Evolutionary conservation across 2,329 filamentous ascomycete genomes (phyloP), one percentile per base, ranked within the genome.

Genomic region (Pseudogymnoascus sp.): DNA sequence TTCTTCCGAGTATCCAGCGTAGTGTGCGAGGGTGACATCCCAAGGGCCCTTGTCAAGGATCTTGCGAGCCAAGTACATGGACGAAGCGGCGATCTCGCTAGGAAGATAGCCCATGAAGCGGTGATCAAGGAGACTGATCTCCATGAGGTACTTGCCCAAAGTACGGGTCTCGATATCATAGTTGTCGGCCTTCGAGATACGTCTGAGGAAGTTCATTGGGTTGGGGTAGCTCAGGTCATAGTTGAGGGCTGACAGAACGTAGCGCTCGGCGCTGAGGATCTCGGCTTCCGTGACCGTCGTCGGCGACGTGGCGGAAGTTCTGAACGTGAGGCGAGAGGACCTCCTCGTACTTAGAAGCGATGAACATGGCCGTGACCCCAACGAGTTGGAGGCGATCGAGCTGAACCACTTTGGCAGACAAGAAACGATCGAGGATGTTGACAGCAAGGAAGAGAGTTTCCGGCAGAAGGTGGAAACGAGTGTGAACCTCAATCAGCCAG

Each of bases 171-270:
- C 91, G 71, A 97, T 96, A 77, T 99, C 93, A 78, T 99, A 99
- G 81, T 96, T 95, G 79, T 99, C 96, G 72, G 95, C 96, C 82
- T 99, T 99, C 65, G 93, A 97, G 77, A 99, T 96, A 69, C 96
- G 90, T 67, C 95, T 91, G 65, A 99, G 86, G 80, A 99, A 99
- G 83, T 99, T 99, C 95, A 99, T 99, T 21, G 95, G 95, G 78
- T 99, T 99, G 63, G 95, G 95, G 74, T 97, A 99, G 80, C 93
- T 97, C 67, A 99, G 86, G 74, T 99, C 93, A 76, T 97, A 99
- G 79, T 97, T 89, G 65, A 99, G 84, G 5, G 92, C 92, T 68
- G 86, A 85, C 61, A 99, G 87, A 68, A 99, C 88, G 75, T 96
- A 96, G 68, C 95, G 90, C 78, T 99, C 95, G n/a, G 95, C 95